phyloP scores from a whole-genome alignment of 2,329 filamentous ascomycete genomes.

The Rhytidhysteron rufulum region DNA sequence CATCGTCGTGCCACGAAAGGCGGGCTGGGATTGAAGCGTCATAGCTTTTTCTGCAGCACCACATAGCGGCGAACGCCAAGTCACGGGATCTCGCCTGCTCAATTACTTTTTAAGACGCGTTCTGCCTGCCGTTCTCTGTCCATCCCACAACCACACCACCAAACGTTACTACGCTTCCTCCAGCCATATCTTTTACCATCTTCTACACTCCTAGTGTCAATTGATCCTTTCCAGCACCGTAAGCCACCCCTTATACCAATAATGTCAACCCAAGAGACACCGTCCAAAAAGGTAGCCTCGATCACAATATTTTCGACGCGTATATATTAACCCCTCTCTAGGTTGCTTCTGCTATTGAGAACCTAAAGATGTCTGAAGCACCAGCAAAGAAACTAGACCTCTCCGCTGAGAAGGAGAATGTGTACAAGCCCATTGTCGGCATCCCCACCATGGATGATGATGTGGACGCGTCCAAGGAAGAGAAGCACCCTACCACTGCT shows the following conservation, averaged over 20 bases:
- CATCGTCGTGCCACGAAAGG: too few species aligned
- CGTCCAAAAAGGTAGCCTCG: slow-evolving; percentile 64
- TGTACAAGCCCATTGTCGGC: slow-evolving; percentile 54
- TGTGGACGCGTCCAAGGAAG: slow-evolving; percentile 22
- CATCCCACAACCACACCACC: slow-evolving; percentile 21
- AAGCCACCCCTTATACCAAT: slow-evolving; percentile 21
- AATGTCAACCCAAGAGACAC: slow-evolving; percentile 72
- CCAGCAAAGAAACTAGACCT: slow-evolving; percentile 89
- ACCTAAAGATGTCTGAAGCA: slow-evolving; percentile 83
- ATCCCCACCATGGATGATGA: slow-evolving; percentile 43
- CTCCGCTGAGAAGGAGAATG: slow-evolving; percentile 78
- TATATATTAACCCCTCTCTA: slow-evolving; percentile 46
- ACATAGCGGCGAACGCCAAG: neutral
- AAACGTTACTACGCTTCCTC: too few species aligned
- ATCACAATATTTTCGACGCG: slow-evolving; percentile 26
- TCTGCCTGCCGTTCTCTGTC: slow-evolving; percentile 4
- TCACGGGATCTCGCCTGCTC: neutral
- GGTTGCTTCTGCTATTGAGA: slow-evolving; percentile 83
- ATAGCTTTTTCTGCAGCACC: neutral
- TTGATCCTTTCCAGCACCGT: slow-evolving; percentile 8
- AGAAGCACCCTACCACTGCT: slow-evolving; percentile 53
- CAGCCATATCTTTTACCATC: slow-evolving; percentile 13
- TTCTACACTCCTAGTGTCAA: slow-evolving; percentile 8
- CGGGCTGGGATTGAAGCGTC: too few species aligned
- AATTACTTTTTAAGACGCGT: neutral